phyloP scores from a whole-genome alignment of 345 rosid species.

The Adansonia digitata region DNA sequence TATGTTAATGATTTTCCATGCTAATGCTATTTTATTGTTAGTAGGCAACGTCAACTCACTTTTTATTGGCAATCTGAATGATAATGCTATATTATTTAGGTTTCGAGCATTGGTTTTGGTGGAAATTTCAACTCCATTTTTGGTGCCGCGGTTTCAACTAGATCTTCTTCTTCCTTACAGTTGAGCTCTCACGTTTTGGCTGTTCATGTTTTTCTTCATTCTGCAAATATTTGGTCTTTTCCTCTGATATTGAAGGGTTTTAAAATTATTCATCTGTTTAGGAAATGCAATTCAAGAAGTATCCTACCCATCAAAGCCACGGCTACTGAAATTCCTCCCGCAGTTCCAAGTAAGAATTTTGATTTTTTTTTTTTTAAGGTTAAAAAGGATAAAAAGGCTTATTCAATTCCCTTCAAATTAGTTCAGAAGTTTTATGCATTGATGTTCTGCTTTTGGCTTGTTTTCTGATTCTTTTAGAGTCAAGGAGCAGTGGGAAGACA shows the following conservation, averaged over 20 bases:
- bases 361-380: not conserved
- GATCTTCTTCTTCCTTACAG: slow-evolving; percentile 41
- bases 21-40: not conserved
- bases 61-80: not conserved
- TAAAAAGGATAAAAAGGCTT: not conserved
- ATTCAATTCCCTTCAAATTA: not conserved
- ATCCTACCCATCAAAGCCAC: slow-evolving; percentile 72
- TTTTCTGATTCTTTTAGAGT: slow-evolving; percentile 36
- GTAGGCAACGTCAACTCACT: not conserved
- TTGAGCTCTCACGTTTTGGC: slow-evolving; percentile 32
- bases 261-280: slow-evolving; percentile 15
- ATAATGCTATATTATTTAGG: slow-evolving; percentile 18
- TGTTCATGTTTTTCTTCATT: not conserved
- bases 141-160: slow-evolving; percentile 41
- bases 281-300: slow-evolving; percentile 36
- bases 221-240: not conserved
- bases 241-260: not conserved
- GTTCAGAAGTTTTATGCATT: slow-evolving; percentile 15
- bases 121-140: slow-evolving; percentile 33
- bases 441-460: slow-evolving; percentile 18
- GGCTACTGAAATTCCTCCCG: slow-evolving; percentile 66
- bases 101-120: slow-evolving; percentile 34
- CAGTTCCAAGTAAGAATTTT: slow-evolving; percentile 50
- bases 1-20: not conserved
- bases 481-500: slow-evolving; percentile 51